phyloP scores from a whole-genome alignment of 306 rosid species.

The Gynostemma pentaphyllum region DNA sequence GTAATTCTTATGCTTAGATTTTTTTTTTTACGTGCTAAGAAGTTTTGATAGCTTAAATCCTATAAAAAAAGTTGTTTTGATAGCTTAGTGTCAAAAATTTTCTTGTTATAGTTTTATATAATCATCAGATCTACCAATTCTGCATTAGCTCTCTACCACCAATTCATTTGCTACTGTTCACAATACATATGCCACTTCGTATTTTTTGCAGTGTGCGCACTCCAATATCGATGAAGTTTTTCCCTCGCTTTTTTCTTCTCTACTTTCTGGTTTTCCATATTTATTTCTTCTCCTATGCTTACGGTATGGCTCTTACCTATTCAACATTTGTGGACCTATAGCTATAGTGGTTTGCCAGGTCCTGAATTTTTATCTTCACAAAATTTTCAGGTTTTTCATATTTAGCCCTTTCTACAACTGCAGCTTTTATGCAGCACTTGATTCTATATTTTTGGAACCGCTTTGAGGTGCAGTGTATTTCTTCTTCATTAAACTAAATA shows the following conservation, averaged over 20 bases:
- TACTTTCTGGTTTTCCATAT: constrained; percentile 96
- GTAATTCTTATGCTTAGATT: neutral
- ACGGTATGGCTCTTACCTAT: constrained; percentile 39
- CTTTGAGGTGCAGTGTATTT: constrained; percentile 53
- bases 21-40: too few species aligned
- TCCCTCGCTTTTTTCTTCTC: constrained; percentile 95
- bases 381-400: constrained; percentile 75
- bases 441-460: constrained; percentile 95
- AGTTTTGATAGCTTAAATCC: too few species aligned
- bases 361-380: neutral
- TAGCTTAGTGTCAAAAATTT: neutral
- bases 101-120: neutral
- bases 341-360: neutral
- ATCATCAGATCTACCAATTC: neutral
- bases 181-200: neutral
- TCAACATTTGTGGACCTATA: neutral
- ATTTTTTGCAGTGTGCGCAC: constrained; percentile 82
- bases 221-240: constrained; percentile 98
- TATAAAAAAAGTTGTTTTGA: too few species aligned
- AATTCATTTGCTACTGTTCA: neutral
- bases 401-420: constrained; percentile 92
- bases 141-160: neutral
- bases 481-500: neutral
- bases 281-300: constrained; percentile 89
- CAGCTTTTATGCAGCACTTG: constrained; percentile 96